A percentile compares a stretch with the other conserved stretches of the same genome.
Conservation (phyloP, 768 basidiomycete species). For the Multifurca ochricompacta region DNA sequence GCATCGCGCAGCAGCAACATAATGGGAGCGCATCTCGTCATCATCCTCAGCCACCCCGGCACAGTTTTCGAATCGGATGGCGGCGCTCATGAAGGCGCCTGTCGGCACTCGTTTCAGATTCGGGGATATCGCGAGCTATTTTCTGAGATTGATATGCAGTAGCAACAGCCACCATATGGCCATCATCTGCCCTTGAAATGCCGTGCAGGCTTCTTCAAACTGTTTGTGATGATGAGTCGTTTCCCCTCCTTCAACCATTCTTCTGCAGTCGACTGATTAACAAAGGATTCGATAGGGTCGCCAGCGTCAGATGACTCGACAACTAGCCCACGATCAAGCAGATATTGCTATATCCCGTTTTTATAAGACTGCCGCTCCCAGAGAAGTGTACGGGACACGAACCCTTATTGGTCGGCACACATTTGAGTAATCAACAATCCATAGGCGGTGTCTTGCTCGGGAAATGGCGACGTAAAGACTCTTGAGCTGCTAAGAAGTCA, state of each 20-base stretch:
- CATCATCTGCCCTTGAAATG: slow-evolving; percentile 9
- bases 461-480: slow-evolving; percentile 66
- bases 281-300: slow-evolving; percentile 2
- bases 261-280: background rate
- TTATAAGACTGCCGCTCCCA: background rate
- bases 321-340: slow-evolving; percentile 1
- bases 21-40: background rate
- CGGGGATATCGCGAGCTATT: slow-evolving; percentile 4
- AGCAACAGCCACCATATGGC: background rate
- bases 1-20: slow-evolving; percentile 4
- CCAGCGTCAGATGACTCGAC: background rate
- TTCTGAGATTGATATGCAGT: background rate
- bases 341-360: background rate
- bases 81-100: slow-evolving; percentile 2
- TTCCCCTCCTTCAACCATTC: slow-evolving; percentile 14
- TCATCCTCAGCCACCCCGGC: background rate
- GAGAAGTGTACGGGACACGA: slow-evolving; percentile 31
- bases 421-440: slow-evolving; percentile 58
- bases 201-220: slow-evolving; percentile 10
- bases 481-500: slow-evolving; percentile 41
- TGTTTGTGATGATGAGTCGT: background rate
- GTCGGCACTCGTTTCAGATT: background rate
- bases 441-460: slow-evolving; percentile 57
- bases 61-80: background rate
- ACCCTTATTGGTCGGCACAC: slow-evolving; percentile 35